Percentiles rank a stretch among this genome's conserved stretches.
Conservation (phyloP, 1,284 basidiomycete species). For the Ustilago hordei region DNA sequence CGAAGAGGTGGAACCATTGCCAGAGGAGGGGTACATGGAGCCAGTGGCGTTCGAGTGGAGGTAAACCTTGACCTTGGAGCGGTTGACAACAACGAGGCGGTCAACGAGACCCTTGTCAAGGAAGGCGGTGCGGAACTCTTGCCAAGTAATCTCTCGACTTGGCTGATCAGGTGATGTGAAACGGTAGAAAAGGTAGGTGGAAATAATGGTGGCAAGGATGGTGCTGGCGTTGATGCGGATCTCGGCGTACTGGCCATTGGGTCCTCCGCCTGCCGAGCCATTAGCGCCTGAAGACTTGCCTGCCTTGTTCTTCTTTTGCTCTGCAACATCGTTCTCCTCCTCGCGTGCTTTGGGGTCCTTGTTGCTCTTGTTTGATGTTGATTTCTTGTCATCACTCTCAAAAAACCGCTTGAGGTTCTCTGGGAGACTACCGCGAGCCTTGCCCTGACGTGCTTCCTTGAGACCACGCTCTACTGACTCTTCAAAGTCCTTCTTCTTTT, state of each 20-base stretch:
- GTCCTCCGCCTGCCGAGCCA: slow-evolving; percentile 36
- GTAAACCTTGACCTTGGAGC: slow-evolving; percentile 83
- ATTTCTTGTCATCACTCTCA: slow-evolving; percentile 44
- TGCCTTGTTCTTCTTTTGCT: slow-evolving; percentile 42
- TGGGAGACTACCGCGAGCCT: slow-evolving; percentile 47
- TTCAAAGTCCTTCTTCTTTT: slow-evolving; percentile 55
- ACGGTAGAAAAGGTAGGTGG: slow-evolving; percentile 79
- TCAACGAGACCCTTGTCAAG: slow-evolving; percentile 96
- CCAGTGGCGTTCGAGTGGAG: slow-evolving; percentile 87
- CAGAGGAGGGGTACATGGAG: slow-evolving; percentile 71
- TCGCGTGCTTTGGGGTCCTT: slow-evolving; percentile 36
- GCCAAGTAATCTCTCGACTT: slow-evolving; percentile 95
- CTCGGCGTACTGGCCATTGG: slow-evolving; percentile 55
- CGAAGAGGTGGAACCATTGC: slow-evolving; percentile 23
- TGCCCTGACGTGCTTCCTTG: slow-evolving; percentile 57
- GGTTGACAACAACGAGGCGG: slow-evolving; percentile 91
- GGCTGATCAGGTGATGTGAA: slow-evolving; percentile 73
- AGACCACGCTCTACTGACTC: slow-evolving; percentile 59
- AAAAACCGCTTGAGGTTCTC: slow-evolving; percentile 63
- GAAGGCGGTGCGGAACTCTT: slow-evolving; percentile 95
- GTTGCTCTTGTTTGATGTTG: slow-evolving; percentile 28
- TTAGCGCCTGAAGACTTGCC: slow-evolving; percentile 37
- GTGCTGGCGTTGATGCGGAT: slow-evolving; percentile 64
- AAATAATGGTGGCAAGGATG: slow-evolving; percentile 70
- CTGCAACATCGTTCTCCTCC: slow-evolving; percentile 35